Conservation (phyloP, 2,329 filamentous ascomycete genomes). For the Xylariaceae sp. region DNA sequence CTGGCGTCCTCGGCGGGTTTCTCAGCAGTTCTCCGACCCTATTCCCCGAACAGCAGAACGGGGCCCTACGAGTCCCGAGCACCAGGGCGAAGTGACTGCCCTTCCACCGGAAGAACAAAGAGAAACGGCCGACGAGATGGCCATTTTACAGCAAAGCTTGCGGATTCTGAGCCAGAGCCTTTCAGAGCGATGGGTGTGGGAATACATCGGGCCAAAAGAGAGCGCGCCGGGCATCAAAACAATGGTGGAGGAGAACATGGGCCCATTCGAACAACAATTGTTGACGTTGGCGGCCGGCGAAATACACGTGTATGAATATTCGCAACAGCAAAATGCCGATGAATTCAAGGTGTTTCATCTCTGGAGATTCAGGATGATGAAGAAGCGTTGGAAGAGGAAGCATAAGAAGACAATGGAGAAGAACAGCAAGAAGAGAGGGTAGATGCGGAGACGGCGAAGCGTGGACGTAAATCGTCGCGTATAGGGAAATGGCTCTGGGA, state of each 20-base stretch:
- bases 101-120: not conserved
- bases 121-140: not conserved
- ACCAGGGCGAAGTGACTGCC: constrained; percentile 22
- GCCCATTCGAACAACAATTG: constrained; percentile 49
- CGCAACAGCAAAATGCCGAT: constrained; percentile 31
- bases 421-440: constrained; percentile 5
- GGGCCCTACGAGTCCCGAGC: constrained; percentile 14
- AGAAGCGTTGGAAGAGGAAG: constrained; percentile 1
- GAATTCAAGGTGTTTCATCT: constrained; percentile 23
- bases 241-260: constrained; percentile 51
- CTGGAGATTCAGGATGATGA: constrained; percentile 11
- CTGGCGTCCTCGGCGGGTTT: constrained; percentile 42
- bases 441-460: not conserved
- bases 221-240: constrained; percentile 39
- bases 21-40: constrained; percentile 34
- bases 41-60: constrained; percentile 29
- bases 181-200: constrained; percentile 50
- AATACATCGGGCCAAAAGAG: constrained; percentile 45
- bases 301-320: constrained; percentile 43
- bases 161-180: constrained; percentile 8
- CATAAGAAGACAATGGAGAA: constrained; percentile 1
- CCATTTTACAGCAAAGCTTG: not conserved
- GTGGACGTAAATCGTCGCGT: not conserved
- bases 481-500: not conserved
- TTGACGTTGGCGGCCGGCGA: constrained; percentile 42